Evolutionary conservation across 257 asterid species (phyloP).

Genomic region (Salvia miltiorrhiza): DNA sequence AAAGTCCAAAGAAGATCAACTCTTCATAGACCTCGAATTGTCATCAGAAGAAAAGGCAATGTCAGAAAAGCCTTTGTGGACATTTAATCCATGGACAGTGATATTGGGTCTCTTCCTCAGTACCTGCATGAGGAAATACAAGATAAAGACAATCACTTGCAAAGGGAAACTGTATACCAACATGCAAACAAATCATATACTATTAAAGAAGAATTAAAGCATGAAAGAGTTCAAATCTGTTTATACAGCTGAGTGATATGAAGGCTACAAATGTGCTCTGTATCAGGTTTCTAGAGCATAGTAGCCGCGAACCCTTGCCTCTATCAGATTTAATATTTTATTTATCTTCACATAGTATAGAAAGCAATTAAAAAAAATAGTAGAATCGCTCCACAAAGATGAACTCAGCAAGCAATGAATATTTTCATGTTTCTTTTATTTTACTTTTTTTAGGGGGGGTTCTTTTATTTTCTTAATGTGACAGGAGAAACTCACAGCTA

Average conservation of each 20-base stretch:
- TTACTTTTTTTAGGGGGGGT: no score
- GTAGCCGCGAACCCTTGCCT: background rate
- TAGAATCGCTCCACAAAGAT: no score
- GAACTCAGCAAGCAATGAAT: no score
- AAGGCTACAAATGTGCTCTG: background rate
- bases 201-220: background rate
- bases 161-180: background rate
- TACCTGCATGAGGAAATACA: slow-evolving; percentile 49
- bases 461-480: no score
- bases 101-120: slow-evolving; percentile 63
- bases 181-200: background rate
- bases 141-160: background rate
- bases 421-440: no score
- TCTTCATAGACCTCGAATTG: slow-evolving; percentile 53
- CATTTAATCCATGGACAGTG: slow-evolving; percentile 67
- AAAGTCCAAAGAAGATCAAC: background rate
- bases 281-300: background rate
- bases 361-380: no score
- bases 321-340: no score
- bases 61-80: slow-evolving; percentile 73
- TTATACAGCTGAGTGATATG: background rate
- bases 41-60: slow-evolving; percentile 73
- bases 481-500: no score
- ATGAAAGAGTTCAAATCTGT: background rate
- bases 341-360: no score